A percentile compares a stretch with the other conserved stretches of the same genome.
Evolutionary conservation across 345 rosid genomes (phyloP).

Genomic region (Citrus inodora): DNA sequence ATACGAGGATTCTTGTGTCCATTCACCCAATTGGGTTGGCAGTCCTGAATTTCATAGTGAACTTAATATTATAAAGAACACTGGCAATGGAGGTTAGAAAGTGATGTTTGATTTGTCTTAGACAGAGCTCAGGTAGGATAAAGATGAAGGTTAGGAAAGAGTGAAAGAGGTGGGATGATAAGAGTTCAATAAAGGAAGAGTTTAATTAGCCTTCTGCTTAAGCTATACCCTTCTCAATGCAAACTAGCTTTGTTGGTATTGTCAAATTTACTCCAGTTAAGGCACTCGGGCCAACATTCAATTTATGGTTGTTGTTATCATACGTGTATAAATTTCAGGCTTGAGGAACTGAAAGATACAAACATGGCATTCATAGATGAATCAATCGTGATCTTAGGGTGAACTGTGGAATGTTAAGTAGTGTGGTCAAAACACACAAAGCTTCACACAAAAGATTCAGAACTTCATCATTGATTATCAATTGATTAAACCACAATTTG

Average conservation of each 20-base stretch:
- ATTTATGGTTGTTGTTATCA: not conserved
- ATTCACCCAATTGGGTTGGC: not conserved
- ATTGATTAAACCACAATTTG: not conserved
- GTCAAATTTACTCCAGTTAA: not conserved
- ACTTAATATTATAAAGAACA: not conserved
- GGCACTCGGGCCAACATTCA: not conserved
- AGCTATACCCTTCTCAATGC: not conserved
- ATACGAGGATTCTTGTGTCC: not conserved
- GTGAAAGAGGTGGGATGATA: not conserved
- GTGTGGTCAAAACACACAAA: not conserved
- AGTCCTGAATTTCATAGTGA: not conserved
- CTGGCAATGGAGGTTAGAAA: not conserved
- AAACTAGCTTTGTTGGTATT: not conserved
- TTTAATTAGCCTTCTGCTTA: not conserved
- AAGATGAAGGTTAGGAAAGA: not conserved
- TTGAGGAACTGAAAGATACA: not conserved
- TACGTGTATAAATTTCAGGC: not conserved
- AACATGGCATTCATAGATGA: not conserved
- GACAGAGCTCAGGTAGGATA: not conserved
- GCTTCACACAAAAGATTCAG: not conserved
- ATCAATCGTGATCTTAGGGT: not conserved
- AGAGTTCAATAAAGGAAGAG: not conserved
- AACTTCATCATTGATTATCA: not conserved
- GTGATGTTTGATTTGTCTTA: not conserved
- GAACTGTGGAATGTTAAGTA: not conserved